Percentiles rank a stretch among this genome's conserved stretches.
Conservation (phyloP, 768 basidiomycete genomes). For the Filobasidium wieringae region DNA sequence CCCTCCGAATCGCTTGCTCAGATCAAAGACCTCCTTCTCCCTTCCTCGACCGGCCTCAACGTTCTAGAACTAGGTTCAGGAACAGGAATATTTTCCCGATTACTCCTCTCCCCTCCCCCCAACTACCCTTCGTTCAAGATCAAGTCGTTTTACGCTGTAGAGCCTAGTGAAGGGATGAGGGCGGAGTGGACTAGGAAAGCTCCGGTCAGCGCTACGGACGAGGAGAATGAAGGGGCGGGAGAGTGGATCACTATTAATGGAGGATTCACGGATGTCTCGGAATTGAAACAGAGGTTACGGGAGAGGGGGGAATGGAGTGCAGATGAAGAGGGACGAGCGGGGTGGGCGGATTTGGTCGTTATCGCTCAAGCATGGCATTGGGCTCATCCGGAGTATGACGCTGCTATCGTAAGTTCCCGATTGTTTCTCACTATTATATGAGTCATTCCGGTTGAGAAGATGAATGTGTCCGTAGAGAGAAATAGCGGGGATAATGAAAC, state of each 20-base stretch:
- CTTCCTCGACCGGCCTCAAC: slow-evolving; percentile 20
- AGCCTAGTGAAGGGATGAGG: slow-evolving; percentile 79
- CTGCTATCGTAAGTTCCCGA: slow-evolving; percentile 45
- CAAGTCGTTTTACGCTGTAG: slow-evolving; percentile 54
- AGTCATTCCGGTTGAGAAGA: background rate
- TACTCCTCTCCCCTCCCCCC: slow-evolving; percentile 47
- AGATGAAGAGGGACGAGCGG: slow-evolving; percentile 10
- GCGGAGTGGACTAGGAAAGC: slow-evolving; percentile 50
- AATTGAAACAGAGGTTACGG: slow-evolving; percentile 6
- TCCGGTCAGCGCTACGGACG: background rate
- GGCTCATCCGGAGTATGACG: slow-evolving; percentile 62
- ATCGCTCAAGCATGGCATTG: slow-evolving; percentile 74
- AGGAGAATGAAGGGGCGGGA: background rate
- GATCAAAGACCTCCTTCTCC: slow-evolving; percentile 47
- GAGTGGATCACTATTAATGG: slow-evolving; percentile 24
- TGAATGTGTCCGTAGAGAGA: slow-evolving; percentile 43
- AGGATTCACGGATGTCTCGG: slow-evolving; percentile 30
- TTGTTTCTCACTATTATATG: background rate
- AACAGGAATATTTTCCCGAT: slow-evolving; percentile 79
- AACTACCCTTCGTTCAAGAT: slow-evolving; percentile 41
- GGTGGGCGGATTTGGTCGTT: slow-evolving; percentile 22
- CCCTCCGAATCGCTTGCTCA: slow-evolving; percentile 52
- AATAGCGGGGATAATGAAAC: slow-evolving; percentile 68
- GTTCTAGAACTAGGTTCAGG: slow-evolving; percentile 61
- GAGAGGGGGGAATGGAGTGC: slow-evolving; percentile 6